Evolutionary conservation across 2,329 filamentous ascomycete genomes (phyloP), one percentile per base, ranked within the genome.

Genomic region (Aspergillus texensis): DNA sequence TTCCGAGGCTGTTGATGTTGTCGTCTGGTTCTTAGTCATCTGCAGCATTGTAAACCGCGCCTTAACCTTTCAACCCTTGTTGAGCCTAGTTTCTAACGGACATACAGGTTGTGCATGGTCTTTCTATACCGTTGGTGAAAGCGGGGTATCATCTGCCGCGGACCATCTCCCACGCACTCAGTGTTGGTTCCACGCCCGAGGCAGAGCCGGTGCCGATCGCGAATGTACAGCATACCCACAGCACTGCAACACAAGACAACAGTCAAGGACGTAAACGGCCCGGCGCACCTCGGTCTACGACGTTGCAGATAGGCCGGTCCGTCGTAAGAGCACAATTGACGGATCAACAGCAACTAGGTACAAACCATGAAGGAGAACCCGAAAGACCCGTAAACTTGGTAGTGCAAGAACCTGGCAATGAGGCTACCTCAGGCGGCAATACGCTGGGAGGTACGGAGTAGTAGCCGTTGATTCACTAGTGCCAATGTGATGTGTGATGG

Each of bases 11-110:
- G 85, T 92, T 58, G 83, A 82, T 2, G 83, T 94, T 0, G 86
- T 96, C 0, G 89, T 97, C 21, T 97, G 93, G 93, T 97, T 97
- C 72, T 78, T 96, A 58, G 85, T 88, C 10, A 88, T 95, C 24
- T 94, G 91, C 78, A 95, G 91, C 68, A 89, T 96, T 64, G 91
- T 93, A 80, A 64, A 68, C n/a, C 10, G 21, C 2, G 26, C 9
- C 9, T 39, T 45, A 32, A 9, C 10, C 30, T 50, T 59, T 64
- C 32, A 64, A 48, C 19, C 12, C 41, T 52, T 8, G 6, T 10
- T 24, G 34, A 19, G 26, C 21, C 21, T 21, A 6, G 6, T 60
- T 34, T 41, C 56, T 59, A 32, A 64, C 32, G 3, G 28, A n/a
- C 6, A 39, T 39, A 10, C 41, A 89, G 89, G 80, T 94, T 46